Evolutionary conservation across 495 filamentous ascomycete species (phyloP), one percentile per base, ranked within the genome.

Genomic region (Chaetomium tenue): DNA sequence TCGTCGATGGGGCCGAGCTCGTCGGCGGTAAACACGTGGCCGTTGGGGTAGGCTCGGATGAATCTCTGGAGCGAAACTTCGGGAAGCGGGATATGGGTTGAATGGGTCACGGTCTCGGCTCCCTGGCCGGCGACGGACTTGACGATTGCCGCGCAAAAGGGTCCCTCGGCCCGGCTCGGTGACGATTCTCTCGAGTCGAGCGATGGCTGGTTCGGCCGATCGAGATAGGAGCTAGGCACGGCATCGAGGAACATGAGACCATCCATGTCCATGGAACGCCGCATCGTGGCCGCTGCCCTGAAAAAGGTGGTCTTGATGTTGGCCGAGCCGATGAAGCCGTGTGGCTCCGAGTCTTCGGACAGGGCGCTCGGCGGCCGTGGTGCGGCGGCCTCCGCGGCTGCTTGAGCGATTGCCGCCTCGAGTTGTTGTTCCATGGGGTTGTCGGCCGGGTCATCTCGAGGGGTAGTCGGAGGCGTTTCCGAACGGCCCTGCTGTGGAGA

Each of bases 181-280:
- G 44, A 23, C 9, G 39, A 9, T 16, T n/a, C n/a, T 13, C 46
- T 15, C n/a, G 28, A 4, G 15, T 66, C 61, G n/a, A 52, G 56
- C 18, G 44, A 11, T 52, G 58, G 60, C 39, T 55, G 66, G 37
- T 67, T 62, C 7, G 66, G 33, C 28, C 30, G 50, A 30, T 71
- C 57, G 0, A 56, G 37, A 22, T 68, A 75, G 2, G 76, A 63
- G 39, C 75, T 78, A 0, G 81, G 71, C 20, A 67, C 71, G 7
- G 71, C 80, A 71, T 84, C 81, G 22, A 81, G 71, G 48, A 82
- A 84, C 26, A 80, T 69, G 5, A 81, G 76, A 11, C 82, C 82
- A 48, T 84, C 80, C 12, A 80, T 74, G n/a, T 75, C 72, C 61
- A 82, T 80, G 16, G 78, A 73, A 54, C 81, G 76, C 33, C 78